Evolutionary conservation across 129 eudicot species (phyloP), one percentile per base, ranked within the genome.

Genomic region (Deinandra increscens): DNA sequence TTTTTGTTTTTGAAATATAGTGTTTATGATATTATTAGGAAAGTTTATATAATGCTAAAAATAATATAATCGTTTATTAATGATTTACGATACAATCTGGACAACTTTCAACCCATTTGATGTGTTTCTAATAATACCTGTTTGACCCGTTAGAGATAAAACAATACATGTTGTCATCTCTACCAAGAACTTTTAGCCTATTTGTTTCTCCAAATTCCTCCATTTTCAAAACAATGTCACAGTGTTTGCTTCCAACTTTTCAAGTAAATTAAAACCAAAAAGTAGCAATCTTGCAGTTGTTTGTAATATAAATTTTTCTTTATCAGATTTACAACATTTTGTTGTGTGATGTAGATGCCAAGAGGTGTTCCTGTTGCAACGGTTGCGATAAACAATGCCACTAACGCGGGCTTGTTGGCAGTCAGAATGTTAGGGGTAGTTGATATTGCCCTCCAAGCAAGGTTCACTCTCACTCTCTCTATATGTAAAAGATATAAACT

Each of bases 351-450:
- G 78, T 71, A 93, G 99, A 89, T 93, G 99, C 99, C 99, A 7
- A 89, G 99, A 72, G 99, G 99, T 51, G 97, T 93, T 48, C 99
- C 97, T 45, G 99, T 93, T 68, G 99, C 97, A 13, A 85, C 97
- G 13, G 99, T 93, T 76, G 92, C 97, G 8, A 93, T 93, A 80
- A 93, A 93, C 76, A 93, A 93, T 73, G 99, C 99, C 31, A 89
- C 95, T 34, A 93, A 93, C 80, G 99, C 99, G 2, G 99, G 85
- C 55, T 74, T 89, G 46, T 75, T 93, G 63, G 99, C 99, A 18
- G 83, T 93, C 54, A 78, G 97, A 71, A 78, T 93, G 83, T 75
- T 93, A 60, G 99, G 99, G 37, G 80, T 81, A 36, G 78, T 84
- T 44, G 95, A 93, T 71, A 18, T 79, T 37, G 72, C 72, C 33